Evolutionary conservation across 108 stramenopile genomes (phyloP), one percentile per base, ranked within the genome.

Genomic region (Schizochytrium sp.): DNA sequence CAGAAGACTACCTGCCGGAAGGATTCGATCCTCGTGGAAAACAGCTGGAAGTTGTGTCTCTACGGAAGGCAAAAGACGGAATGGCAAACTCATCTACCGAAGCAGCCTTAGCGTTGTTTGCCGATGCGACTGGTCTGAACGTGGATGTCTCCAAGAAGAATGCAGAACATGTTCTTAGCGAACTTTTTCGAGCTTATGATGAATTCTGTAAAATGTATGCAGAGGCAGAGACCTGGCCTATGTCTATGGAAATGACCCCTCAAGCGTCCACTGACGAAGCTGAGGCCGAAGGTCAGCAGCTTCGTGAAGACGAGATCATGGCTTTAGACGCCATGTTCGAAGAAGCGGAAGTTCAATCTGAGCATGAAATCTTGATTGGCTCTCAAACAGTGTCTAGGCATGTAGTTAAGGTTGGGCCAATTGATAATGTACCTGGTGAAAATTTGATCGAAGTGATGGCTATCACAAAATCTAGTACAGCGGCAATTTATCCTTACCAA

Each of bases 11-110:
- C 28, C 45, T 88, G 28, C 88, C 88, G 4, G 1, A 64, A 8
- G 88, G 60, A 10, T 88, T 88, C 3, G 46, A 49, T 15, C 61
- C 88, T 61, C 46, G 61, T 42, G 88, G 88, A 47, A 64, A 69
- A 50, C 41, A 88, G 61, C 42, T 64, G 44, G 61, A 88, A 64
- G 88, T 58, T 44, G 64, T 69, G 10, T 69, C 64, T 7, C 64
- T 69, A 7, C 64, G 64, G 42, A 69, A 69, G 64, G 64, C 64
- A 13, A 44, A 44, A 15, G 64, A 69, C 64, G 64, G 64, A 8
- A 7, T 69, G 64, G 64, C 64, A 12, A 69, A 69, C 28, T 69
- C 64, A 0, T 69, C 64, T 44, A 69, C n/a, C 46, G 88, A 88
- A 41, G 44, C 88, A 3, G 59, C 28, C 53, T 44, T 58, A 3